These are phyloP conservation scores for Syncephalis fuscata DNA, from an alignment of 371 early-diverging fungal species.

Conservation along the genomic window DNA sequence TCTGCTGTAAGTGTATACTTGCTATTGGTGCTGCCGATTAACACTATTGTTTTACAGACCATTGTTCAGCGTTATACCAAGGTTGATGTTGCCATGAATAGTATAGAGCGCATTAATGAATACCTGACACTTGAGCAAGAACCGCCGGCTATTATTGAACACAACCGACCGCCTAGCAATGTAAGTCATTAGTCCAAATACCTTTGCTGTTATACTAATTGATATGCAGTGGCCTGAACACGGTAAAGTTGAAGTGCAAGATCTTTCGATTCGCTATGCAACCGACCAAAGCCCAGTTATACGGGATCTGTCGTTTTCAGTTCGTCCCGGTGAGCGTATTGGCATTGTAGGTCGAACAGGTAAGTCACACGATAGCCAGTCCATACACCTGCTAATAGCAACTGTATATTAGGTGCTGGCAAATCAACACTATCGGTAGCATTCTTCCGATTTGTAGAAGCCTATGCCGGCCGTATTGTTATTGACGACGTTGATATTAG, in stretches of 20 bases:
- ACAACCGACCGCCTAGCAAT: conserved; percentile 12
- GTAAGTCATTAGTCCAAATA: conserved; percentile 20
- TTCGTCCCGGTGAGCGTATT: conserved; percentile 18
- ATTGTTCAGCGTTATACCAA: conserved; percentile 54
- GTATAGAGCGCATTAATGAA: conserved; percentile 52
- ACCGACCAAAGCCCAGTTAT: conserved; percentile 50
- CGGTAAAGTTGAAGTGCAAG: conserved; percentile 42
- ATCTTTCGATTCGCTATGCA: conserved; percentile 47
- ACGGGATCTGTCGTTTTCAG: conserved; percentile 19
- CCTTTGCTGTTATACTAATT: conserved; percentile 6
- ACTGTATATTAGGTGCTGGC: conserved; percentile 19
- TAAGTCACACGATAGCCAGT: background rate
- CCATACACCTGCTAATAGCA: background rate
- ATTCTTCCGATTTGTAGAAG: conserved; percentile 57
- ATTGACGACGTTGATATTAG: conserved; percentile 57
- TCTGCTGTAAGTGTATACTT: conserved; percentile 4
- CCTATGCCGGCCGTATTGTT: conserved; percentile 30
- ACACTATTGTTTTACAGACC: conserved; percentile 35
- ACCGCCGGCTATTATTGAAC: conserved; percentile 21
- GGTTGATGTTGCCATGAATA: conserved; percentile 38
- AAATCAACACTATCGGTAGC: conserved; percentile 48
- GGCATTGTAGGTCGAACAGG: conserved; percentile 18
- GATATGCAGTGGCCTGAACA: conserved; percentile 42
- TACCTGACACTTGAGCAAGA: conserved; percentile 43
- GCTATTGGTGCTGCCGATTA: conserved; percentile 37